phyloP scores from a whole-genome alignment of 345 rosid genomes.

The Trapa incisa region DNA sequence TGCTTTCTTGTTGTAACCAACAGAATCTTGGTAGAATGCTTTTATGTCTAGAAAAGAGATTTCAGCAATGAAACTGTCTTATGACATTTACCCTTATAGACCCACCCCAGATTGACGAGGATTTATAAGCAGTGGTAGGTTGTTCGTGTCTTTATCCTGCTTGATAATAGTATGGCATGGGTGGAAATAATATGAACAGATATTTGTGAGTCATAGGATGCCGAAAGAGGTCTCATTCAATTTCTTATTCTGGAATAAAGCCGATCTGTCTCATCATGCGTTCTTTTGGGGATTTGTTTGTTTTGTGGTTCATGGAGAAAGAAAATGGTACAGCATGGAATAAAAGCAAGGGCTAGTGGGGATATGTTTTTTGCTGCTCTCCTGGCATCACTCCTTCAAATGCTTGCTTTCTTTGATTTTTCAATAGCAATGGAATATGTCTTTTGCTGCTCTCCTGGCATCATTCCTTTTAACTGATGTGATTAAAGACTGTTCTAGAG shows the following conservation, averaged over 20 bases:
- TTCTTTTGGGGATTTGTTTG: slow-evolving; percentile 1
- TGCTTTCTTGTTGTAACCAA: not conserved
- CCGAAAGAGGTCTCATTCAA: not conserved
- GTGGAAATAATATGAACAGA: not conserved
- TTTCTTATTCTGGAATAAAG: slow-evolving; percentile 14
- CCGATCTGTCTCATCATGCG: slow-evolving; percentile 4
- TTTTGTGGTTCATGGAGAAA: not conserved
- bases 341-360: not conserved
- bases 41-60: not conserved
- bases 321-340: not conserved
- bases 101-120: not conserved
- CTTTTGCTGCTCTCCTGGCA: not conserved
- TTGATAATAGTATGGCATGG: not conserved
- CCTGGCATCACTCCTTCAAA: no score
- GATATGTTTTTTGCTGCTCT: not conserved
- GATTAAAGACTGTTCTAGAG: not conserved
- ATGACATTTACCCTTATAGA: not conserved
- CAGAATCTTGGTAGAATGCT: not conserved
- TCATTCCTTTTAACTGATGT: no score
- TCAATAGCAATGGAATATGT: not conserved
- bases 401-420: not conserved
- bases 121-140: not conserved
- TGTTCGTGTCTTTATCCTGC: not conserved
- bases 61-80: not conserved
- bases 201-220: slow-evolving; percentile 3